Conservation (phyloP, 495 filamentous ascomycete genomes). For the Neurospora sp. region DNA sequence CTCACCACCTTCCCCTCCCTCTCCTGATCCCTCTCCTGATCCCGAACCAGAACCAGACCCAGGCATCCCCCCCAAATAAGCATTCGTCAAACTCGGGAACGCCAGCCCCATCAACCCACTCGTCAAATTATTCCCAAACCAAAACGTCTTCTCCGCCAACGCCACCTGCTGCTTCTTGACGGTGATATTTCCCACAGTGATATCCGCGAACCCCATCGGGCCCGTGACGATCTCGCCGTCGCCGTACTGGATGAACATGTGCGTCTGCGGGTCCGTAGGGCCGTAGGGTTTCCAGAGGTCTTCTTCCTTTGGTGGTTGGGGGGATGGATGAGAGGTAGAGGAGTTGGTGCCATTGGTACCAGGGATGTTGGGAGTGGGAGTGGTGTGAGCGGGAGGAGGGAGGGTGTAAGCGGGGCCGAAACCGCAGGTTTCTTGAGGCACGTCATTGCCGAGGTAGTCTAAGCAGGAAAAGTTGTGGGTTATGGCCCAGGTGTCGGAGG, state of each 20-base stretch:
- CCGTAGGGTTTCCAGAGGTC: slow-evolving; percentile 16
- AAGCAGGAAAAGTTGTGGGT: slow-evolving; percentile 17
- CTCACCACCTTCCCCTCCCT: background rate
- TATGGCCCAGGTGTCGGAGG: slow-evolving; percentile 49
- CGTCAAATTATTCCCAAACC: slow-evolving; percentile 37
- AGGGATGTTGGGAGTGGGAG: background rate
- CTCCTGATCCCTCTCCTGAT: too few relatives aligned
- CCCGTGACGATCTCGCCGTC: slow-evolving; percentile 48
- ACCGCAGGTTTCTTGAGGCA: slow-evolving; percentile 17
- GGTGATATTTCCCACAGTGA: slow-evolving; percentile 45
- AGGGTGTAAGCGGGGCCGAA: slow-evolving; percentile 14
- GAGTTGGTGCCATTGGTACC: background rate
- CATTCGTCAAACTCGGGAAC: slow-evolving; percentile 46
- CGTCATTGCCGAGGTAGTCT: slow-evolving; percentile 11
- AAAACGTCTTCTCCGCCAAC: slow-evolving; percentile 26
- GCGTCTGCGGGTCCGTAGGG: slow-evolving; percentile 22
- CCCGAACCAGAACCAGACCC: too few relatives aligned
- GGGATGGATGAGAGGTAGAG: background rate
- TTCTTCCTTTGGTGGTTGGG: background rate
- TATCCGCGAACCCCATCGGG: slow-evolving; percentile 45
- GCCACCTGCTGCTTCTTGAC: slow-evolving; percentile 40
- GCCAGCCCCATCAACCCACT: slow-evolving; percentile 53
- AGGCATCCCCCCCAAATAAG: slow-evolving; percentile 10
- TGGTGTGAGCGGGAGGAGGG: background rate
- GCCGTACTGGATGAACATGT: slow-evolving; percentile 51